A percentile compares a stretch with the other conserved stretches of the same genome.
These are phyloP conservation scores for Fusarium kyushuense DNA, from an alignment of 2,329 filamentous ascomycete species.

Conservation along the genomic window DNA sequence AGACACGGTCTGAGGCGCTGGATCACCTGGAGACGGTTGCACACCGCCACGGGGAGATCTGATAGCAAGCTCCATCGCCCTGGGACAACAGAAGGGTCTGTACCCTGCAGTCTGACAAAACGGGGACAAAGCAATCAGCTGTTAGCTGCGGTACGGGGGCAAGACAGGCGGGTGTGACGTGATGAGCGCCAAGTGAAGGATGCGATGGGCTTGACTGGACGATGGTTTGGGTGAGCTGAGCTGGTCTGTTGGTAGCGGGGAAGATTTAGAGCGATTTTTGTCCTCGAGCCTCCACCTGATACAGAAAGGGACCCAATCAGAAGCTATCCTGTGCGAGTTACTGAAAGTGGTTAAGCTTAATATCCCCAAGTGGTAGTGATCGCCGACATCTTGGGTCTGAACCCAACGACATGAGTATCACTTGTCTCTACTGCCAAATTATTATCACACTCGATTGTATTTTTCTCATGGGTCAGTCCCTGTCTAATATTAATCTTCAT, in stretches of 20 bases:
- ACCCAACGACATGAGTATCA: conserved; percentile 1
- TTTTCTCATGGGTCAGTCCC: neutral
- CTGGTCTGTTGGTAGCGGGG: neutral
- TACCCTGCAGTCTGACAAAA: conserved; percentile 6
- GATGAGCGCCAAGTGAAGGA: conserved; percentile 4
- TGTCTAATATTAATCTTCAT: too few relatives aligned
- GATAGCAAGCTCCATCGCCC: conserved; percentile 4
- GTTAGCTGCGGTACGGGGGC: conserved; percentile 1
- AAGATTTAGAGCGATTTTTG: conserved; percentile 4
- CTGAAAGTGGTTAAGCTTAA: conserved; percentile 16
- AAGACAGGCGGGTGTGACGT: conserved; percentile 6
- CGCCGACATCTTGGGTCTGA: neutral
- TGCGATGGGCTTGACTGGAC: conserved; percentile 4
- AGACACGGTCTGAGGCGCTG: neutral
- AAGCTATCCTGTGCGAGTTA: conserved; percentile 21
- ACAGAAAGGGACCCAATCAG: conserved; percentile 25
- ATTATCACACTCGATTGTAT: neutral
- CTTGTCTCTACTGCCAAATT: neutral
- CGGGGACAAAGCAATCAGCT: conserved; percentile 1
- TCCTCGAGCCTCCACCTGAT: neutral
- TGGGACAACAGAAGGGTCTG: conserved; percentile 1
- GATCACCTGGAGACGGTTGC: neutral
- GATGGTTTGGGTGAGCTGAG: conserved; percentile 1
- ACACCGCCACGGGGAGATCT: conserved; percentile 9
- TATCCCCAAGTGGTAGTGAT: conserved; percentile 7